phyloP scores from a whole-genome alignment of 2,329 filamentous ascomycete species.

The Verticillium dahliae region DNA sequence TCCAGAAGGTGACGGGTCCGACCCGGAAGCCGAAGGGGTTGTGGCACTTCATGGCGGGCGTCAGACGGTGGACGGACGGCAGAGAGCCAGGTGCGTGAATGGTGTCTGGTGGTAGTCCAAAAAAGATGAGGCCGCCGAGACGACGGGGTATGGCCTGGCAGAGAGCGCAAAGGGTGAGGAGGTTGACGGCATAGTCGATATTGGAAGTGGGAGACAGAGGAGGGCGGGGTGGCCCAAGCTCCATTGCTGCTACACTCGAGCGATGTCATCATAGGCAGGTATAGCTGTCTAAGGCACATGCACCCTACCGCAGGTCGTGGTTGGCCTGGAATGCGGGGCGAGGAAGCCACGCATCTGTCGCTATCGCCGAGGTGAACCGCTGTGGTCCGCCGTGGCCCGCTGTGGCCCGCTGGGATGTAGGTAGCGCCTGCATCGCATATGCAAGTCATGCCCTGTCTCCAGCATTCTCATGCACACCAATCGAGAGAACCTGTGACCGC shows the following conservation, averaged over 20 bases:
- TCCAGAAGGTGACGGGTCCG: slow-evolving; percentile 74
- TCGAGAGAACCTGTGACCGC: background rate
- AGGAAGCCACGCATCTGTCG: background rate
- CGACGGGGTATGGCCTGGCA: background rate
- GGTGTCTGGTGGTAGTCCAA: background rate
- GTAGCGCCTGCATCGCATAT: background rate
- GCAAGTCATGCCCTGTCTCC: background rate
- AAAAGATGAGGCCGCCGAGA: background rate
- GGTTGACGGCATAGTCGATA: background rate
- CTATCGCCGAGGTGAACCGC: background rate
- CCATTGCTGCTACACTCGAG: background rate
- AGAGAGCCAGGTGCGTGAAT: background rate
- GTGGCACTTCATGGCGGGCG: slow-evolving; percentile 11
- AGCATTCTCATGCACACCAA: background rate
- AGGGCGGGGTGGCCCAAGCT: background rate
- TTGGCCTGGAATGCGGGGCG: background rate
- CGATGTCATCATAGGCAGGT: background rate
- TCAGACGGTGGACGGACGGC: background rate
- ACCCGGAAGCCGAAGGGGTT: slow-evolving; percentile 73
- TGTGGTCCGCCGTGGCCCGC: background rate
- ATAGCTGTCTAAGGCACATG: too few relatives aligned
- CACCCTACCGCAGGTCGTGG: too few relatives aligned
- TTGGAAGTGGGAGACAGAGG: background rate
- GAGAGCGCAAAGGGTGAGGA: background rate
- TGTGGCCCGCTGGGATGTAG: background rate